Base-by-base conservation (phyloP, 2,329 filamentous ascomycete genomes). In the Beauveria pseudobassiana region DNA sequence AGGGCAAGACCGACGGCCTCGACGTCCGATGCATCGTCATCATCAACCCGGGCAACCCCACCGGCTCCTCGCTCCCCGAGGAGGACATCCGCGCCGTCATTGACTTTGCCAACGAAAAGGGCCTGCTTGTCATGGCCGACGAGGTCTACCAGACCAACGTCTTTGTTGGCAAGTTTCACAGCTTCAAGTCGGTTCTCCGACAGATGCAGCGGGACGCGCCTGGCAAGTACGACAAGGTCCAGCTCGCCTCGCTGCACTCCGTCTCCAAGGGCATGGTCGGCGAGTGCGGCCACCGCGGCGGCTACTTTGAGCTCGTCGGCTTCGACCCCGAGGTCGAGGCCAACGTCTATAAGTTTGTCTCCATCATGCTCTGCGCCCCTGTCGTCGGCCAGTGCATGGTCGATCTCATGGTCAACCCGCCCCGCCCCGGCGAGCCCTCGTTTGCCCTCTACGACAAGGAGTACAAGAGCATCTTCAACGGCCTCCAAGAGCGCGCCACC, bases 71-170 rank as follows among this genome's bases (percentile, higher is more conserved):
- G 59, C 84, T 99, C 20, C 80, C 87, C 42, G 83, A 89, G 66
- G 82, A 86, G 22, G 91, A 97, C 71, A 87, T 99, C 74, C 86
- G 88, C 70, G 82, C 83, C 57, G 90, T 98, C n/a, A 83, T 98
- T 67, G 86, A 95, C 66, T 89, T 97, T 65, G 93, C 95, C 45
- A 87, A 87, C 30, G 82, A 93, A 74, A 86, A 97, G 80, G 86
- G 88, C 68, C 83, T 99, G 28, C 92, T 98, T 61, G 81, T 98
- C 66, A 85, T 99, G 70, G 95, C 95, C 58, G 95, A 99, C 72
- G 95, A 99, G 77, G 95, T 99, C 43, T 99, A 99, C 84, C 95
- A 99, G 79, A 98, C 95, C 72, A 99, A 99, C 76, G 90, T 99
- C 69, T 99, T 99, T 78, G 80, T 89, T 64, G 95, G 95, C 75